Percentiles rank a stretch among this genome's conserved stretches.
Conservation (phyloP, 2,329 filamentous ascomycete species). For the Chaetomium olivaceum region DNA sequence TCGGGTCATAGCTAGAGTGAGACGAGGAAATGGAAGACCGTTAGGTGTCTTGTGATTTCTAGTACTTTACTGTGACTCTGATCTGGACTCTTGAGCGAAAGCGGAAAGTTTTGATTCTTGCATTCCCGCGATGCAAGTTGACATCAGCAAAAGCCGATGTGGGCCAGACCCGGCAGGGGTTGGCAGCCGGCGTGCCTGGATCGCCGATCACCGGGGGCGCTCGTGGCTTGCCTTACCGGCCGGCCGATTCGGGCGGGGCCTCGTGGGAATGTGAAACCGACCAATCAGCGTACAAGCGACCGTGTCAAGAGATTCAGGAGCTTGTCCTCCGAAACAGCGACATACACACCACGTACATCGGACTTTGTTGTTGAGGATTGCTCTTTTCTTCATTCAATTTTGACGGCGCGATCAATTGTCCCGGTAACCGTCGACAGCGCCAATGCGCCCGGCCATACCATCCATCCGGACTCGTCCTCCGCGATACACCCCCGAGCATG, state of each 20-base stretch:
- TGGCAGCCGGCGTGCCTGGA: neutral
- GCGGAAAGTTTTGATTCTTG: neutral
- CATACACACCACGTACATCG: conserved; percentile 1
- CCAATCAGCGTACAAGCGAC: conserved; percentile 26
- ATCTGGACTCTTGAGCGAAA: neutral
- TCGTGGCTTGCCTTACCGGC: neutral
- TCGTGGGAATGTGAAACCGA: neutral
- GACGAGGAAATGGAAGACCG: neutral
- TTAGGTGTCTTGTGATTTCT: neutral
- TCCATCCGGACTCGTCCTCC: neutral
- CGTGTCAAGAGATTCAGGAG: conserved; percentile 17
- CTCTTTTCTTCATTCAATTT: neutral
- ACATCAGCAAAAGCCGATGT: neutral
- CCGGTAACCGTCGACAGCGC: neutral
- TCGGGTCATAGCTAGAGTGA: neutral
- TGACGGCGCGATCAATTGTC: neutral
- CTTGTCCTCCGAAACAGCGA: neutral
- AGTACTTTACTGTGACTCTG: neutral
- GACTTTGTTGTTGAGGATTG: neutral
- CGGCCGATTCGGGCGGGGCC: neutral
- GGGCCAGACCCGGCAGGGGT: neutral
- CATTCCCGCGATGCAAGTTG: neutral
- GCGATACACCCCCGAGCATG: neutral
- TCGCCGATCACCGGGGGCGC: conserved; percentile 6
- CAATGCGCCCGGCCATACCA: neutral